Percentiles rank a stretch among this genome's conserved stretches.
These are phyloP conservation scores for Pestalotiopsis sp. DNA, from an alignment of 2,329 filamentous ascomycete genomes.

Conservation along the genomic window DNA sequence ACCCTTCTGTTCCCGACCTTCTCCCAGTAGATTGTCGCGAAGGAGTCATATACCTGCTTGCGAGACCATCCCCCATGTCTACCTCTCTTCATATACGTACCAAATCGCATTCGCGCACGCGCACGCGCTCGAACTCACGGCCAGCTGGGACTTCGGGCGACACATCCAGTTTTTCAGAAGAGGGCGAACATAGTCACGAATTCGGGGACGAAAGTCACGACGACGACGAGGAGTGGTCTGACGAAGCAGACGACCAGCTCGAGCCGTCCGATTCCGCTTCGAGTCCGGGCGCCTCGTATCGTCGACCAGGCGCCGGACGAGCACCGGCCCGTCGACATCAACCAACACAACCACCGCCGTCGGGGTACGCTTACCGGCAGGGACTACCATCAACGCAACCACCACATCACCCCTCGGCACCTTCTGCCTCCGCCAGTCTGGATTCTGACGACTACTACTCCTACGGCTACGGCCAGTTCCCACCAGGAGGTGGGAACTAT, in stretches of 20 bases:
- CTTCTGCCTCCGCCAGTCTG: conserved; percentile 57
- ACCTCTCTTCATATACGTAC: neutral
- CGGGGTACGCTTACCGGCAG: conserved; percentile 27
- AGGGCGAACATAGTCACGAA: conserved; percentile 37
- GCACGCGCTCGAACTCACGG: neutral
- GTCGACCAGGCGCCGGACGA: conserved; percentile 38
- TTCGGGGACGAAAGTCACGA: conserved; percentile 20
- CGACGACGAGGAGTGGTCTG: conserved; percentile 25
- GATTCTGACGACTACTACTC: conserved; percentile 63
- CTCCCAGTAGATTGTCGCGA: conserved; percentile 47
- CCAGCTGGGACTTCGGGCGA: conserved; percentile 7
- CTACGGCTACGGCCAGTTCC: conserved; percentile 36
- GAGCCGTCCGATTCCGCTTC: conserved; percentile 65
- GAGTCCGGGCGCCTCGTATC: conserved; percentile 33
- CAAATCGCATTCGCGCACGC: conserved; percentile 7
- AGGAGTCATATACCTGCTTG: conserved; percentile 41
- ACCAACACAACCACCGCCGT: conserved; percentile 27
- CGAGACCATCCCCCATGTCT: conserved; percentile 31
- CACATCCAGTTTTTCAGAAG: conserved; percentile 41
- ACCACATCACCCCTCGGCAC: conserved; percentile 22
- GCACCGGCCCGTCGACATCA: conserved; percentile 40
- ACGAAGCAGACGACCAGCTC: conserved; percentile 45
- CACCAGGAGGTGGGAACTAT: conserved; percentile 28
- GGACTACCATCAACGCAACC: conserved; percentile 22
- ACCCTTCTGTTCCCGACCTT: conserved; percentile 48